Evolutionary conservation across 2,329 filamentous ascomycete species (phyloP), one percentile per base, ranked within the genome.

Genomic region (Cladosporium sp.): DNA sequence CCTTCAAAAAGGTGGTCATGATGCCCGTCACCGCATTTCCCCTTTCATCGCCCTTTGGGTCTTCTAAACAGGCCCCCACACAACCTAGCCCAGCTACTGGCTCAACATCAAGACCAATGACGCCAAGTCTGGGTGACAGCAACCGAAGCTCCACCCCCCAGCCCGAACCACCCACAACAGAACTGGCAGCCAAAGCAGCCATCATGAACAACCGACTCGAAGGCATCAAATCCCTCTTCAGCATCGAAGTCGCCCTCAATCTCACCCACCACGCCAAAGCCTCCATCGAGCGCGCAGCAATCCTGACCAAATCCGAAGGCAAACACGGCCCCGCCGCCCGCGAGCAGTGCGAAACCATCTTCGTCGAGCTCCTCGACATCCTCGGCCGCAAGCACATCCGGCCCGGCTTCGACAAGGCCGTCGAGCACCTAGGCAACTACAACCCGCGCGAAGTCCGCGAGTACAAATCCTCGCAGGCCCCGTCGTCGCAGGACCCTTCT

Each of bases 1-100:
- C 91, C 0, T 98, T 98, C 77, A 96, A 90, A 66, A 97, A 97
- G 70, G 93, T 98, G 8, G 88, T 98, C 59, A 96, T 98, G 91
- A 95, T 95, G 84, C 93, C 93, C 2, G 92, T 98, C 45, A 95
- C 89, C 49, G 92, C 90, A 8, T 75, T 97, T 3, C 88, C 89
- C 1, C 81, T 75, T n/a, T 28, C 22, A 5, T 28, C 22, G 22
- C 78, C 78, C 51, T 88, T 83, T 64, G 77, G 72, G 55, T 70
- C 69, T 14, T 66, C 66, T 41, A 76, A 70, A 56, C 62, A 70
- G 18, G 56, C 66, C 18, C 43, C 57, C 9, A 54, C 59, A 4
- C 53, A 58, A 7, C 51, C 46, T 14, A 53, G 56, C 10, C 49
- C 58, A 13, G 37, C 5, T 10, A 37, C 38, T 31, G 51, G 44